phyloP scores from a whole-genome alignment of 1,284 basidiomycete genomes.

The Sanghuangporus baumii region DNA sequence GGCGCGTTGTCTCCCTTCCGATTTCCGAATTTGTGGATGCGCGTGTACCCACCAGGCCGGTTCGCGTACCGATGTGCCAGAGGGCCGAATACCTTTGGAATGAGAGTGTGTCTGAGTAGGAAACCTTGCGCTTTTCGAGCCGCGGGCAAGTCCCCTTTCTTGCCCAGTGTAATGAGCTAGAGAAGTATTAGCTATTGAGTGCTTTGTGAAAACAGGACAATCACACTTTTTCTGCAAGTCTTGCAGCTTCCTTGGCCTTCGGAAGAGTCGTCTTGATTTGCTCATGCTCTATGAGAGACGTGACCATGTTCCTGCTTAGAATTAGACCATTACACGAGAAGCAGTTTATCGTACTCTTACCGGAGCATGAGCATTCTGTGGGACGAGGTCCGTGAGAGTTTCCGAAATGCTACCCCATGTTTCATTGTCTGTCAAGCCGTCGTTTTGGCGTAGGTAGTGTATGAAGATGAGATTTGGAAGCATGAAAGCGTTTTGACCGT shows the following conservation, averaged over 20 bases:
- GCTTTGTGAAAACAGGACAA: not conserved
- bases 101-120: conserved; percentile 62
- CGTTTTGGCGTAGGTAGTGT: not conserved
- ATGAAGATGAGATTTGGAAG: not conserved
- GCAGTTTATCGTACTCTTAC: conserved; percentile 37
- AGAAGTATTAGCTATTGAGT: not conserved
- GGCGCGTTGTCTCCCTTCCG: conserved; percentile 92
- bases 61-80: conserved; percentile 79
- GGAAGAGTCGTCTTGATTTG: conserved; percentile 95
- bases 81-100: conserved; percentile 79
- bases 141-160: conserved; percentile 66
- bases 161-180: conserved; percentile 86
- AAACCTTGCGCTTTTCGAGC: conserved; percentile 67
- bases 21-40: conserved; percentile 87
- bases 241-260: conserved; percentile 90
- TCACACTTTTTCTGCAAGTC: conserved; percentile 87
- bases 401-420: conserved; percentile 86
- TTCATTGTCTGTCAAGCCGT: conserved; percentile 54
- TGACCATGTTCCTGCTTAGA: conserved; percentile 79
- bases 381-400: conserved; percentile 81
- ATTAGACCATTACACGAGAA: not conserved
- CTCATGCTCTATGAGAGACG: conserved; percentile 92
- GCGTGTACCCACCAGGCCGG: conserved; percentile 92
- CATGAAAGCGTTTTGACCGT: too few relatives aligned
- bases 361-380: conserved; percentile 85